Base-by-base conservation (phyloP, 2,329 filamentous ascomycete species). In the Colletotrichum sp. region DNA sequence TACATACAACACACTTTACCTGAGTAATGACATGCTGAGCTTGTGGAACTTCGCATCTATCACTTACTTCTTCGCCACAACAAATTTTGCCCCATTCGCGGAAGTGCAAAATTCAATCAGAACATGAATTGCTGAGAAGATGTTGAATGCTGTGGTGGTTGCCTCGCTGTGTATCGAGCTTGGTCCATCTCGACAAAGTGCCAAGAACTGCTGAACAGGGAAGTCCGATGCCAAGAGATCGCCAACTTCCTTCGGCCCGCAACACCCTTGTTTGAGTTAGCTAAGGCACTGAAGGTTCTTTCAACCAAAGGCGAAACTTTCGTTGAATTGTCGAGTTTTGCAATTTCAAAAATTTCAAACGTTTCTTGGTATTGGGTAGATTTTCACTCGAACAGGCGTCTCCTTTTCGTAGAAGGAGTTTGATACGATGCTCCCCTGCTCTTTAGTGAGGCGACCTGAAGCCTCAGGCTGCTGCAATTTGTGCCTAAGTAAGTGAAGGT, bases 21-120 rank as follows among this genome's bases (percentile, higher is more conserved):
- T 52, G 6, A 13, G n/a, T 21, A 13, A 13, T 52, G n/a, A 52
- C n/a, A 24, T 0, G n/a, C n/a, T 52, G 10, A 48, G 18, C 18
- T 0, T 48, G 38, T 18, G 9, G 9, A n/a, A 48, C 3, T 48
- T 48, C 18, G 38, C 16, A n/a, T n/a, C 3, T n/a, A 48, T 48
- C 38, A 48, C 5, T n/a, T 9, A n/a, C 5, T 48, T 3, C 16
- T 18, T 10, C 8, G 36, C 36, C 36, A n/a, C 8, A 1, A 43
- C 16, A 43, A 43, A 18, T 10, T 5, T n/a, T 18, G 16, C 16
- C 6, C 8, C 16, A 10, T 43, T 43, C 2, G 8, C 16, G 1
- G 36, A 43, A 43, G 4, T 18, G 3, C 5, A 5, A 10, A 18
- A 0, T 43, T 43, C 0, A 9, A 0, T 21, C n/a, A 0, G n/a